These are phyloP conservation scores for Trichoderma cornu-damae DNA, from an alignment of 2,329 filamentous ascomycete species.

Conservation along the genomic window DNA sequence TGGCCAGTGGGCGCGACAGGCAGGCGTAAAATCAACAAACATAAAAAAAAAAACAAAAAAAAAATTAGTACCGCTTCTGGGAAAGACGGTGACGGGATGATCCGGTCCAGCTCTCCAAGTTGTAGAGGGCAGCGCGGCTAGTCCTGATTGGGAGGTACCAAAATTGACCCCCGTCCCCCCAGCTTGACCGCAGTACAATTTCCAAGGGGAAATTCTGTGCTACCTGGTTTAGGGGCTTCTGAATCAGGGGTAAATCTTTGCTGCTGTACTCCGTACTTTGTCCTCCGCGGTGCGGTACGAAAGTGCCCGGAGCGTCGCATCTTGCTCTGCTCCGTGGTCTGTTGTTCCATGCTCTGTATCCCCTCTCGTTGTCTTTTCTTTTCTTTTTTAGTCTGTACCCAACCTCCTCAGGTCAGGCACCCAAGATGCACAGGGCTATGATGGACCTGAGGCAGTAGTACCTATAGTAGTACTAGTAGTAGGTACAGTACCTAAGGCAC, in stretches of 20 bases:
- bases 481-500: no score
- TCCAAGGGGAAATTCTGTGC: slow-evolving; percentile 15
- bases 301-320: not conserved
- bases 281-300: no score
- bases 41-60: slow-evolving; percentile 3
- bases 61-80: not conserved
- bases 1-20: slow-evolving; percentile 14
- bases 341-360: not conserved
- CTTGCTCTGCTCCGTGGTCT: not conserved
- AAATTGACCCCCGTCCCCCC: not conserved
- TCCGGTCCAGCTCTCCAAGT: slow-evolving; percentile 15
- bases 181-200: slow-evolving; percentile 13
- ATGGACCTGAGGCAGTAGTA: no score
- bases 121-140: slow-evolving; percentile 1
- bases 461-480: not conserved
- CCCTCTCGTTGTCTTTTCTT: not conserved
- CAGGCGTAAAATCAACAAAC: slow-evolving; percentile 18
- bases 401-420: not conserved
- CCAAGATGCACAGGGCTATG: not conserved
- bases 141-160: slow-evolving; percentile 14
- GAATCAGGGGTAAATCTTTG: slow-evolving; percentile 8
- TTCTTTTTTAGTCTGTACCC: not conserved
- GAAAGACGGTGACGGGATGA: slow-evolving; percentile 12
- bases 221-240: slow-evolving; percentile 13
- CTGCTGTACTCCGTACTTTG: no score